A percentile compares a stretch with the other conserved stretches of the same genome.
Conservation (phyloP, 78 protist species). For the Dictyostelium brefeldianum region DNA sequence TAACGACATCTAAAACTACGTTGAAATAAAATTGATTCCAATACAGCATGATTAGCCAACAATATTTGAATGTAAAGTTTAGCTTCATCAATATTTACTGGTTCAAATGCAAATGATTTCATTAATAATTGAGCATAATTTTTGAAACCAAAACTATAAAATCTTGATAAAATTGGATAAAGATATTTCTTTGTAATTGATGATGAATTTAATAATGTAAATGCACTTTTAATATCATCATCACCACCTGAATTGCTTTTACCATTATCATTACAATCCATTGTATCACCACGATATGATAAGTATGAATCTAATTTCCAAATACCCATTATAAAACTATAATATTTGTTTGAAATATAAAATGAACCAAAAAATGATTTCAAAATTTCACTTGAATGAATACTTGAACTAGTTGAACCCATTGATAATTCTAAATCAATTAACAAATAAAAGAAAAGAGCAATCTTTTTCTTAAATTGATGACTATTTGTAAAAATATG, state of each 20-base stretch:
- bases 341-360: not conserved
- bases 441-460: conserved; percentile 13
- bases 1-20: conserved; percentile 23
- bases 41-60: conserved; percentile 21
- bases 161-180: conserved; percentile 21
- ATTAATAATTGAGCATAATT: conserved; percentile 36
- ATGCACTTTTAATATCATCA: conserved; percentile 9
- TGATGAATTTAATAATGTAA: conserved; percentile 18
- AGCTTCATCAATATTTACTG: conserved; percentile 24
- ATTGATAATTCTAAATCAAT: conserved; percentile 22
- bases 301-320: conserved; percentile 55
- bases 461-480: conserved; percentile 1
- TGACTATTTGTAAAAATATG: conserved; percentile 2
- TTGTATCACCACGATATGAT: not conserved
- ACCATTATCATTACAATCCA: not conserved
- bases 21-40: conserved; percentile 46
- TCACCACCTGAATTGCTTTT: not conserved
- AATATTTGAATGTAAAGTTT: not conserved
- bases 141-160: not conserved
- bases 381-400: not conserved
- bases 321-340: conserved; percentile 34
- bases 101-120: conserved; percentile 39
- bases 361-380: conserved; percentile 37
- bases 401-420: not conserved
- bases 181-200: conserved; percentile 45